Base-by-base conservation (phyloP, 2,329 filamentous ascomycete genomes). In the Microthyrium microscopicum region DNA sequence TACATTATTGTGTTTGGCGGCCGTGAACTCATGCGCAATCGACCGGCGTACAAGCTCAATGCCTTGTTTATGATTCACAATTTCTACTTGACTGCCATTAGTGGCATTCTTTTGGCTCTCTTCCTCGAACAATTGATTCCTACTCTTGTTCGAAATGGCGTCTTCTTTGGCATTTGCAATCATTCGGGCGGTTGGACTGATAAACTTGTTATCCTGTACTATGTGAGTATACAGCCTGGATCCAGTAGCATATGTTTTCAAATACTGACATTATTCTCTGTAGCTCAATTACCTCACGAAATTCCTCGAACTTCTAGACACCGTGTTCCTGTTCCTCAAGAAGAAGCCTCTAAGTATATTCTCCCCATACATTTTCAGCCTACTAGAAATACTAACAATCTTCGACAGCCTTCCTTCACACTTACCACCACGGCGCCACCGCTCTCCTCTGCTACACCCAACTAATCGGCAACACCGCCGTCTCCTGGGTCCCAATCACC, bases 241-340 rank as follows among this genome's bases (percentile, higher is more conserved):
- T 22, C 42, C 43, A 35, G 40, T 24, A 28, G 15, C 18, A 26
- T 18, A 33, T 25, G 7, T 15, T 33, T 27, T 32, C 29, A 29
- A 17, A 35, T 44, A 48, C 62, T 69, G 48, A 66, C 47, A 31
- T 22, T 15, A 22, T 26, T 12, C 9, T n/a, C 13, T 13, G 7
- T 52, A 94, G 85, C 70, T 95, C 54, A 95, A 91, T 68, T 95
- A 95, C 66, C 72, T 94, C 35, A 95, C 85, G 62, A 95, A 95
- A 62, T 95, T 93, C 60, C 71, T 94, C 45, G 87, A 95, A 61
- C 69, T 95, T 44, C 64, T 95, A 47, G 87, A 95, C 60, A 95
- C 87, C 39, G 76, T 87, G 55, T 95, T 95, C 70, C 68, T 95
- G 36, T 89, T 94, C 65, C 73, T 95, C 57, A 95, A 95, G 77